These are phyloP conservation scores for Persicaria tinctoria DNA, from an alignment of 148 eudicot genomes.

Conservation along the genomic window DNA sequence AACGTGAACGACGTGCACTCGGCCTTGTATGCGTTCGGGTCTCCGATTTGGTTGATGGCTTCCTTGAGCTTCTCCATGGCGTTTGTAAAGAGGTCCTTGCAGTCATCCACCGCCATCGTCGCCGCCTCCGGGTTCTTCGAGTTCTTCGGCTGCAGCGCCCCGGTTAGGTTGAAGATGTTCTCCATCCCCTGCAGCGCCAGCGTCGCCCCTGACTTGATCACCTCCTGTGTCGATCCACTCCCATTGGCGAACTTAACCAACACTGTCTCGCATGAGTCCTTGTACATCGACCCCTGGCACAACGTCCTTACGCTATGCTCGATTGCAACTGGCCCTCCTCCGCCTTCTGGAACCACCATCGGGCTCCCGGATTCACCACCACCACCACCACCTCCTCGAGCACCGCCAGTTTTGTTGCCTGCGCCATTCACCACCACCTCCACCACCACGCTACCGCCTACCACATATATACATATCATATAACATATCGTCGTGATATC, in stretches of 20 bases:
- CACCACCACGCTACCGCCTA: neutral
- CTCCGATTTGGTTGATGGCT: conserved; percentile 24
- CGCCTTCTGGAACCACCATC: too few relatives aligned
- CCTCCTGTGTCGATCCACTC: conserved; percentile 44
- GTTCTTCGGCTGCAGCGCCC: conserved; percentile 21
- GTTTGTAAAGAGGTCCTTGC: conserved; percentile 24
- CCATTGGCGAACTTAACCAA: conserved; percentile 35
- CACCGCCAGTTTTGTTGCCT: neutral
- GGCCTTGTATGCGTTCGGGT: conserved; percentile 24
- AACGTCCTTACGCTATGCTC: conserved; percentile 32
- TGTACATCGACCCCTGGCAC: conserved; percentile 35
- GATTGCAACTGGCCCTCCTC: neutral
- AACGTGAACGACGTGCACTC: conserved; percentile 13
- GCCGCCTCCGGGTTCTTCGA: conserved; percentile 19
- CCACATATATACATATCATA: too few relatives aligned
- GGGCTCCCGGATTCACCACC: neutral
- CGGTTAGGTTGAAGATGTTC: conserved; percentile 23
- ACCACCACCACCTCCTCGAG: neutral
- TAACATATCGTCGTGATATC: too few relatives aligned
- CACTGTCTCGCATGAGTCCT: conserved; percentile 34
- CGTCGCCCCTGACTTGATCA: conserved; percentile 29
- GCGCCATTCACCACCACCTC: neutral
- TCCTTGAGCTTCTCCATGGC: conserved; percentile 33
- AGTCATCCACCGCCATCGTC: conserved; percentile 29
- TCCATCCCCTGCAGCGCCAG: conserved; percentile 30